Percentiles rank a stretch among this genome's conserved stretches.
phyloP scores from a whole-genome alignment of 306 rosid species.

The Abrus precatorius region DNA sequence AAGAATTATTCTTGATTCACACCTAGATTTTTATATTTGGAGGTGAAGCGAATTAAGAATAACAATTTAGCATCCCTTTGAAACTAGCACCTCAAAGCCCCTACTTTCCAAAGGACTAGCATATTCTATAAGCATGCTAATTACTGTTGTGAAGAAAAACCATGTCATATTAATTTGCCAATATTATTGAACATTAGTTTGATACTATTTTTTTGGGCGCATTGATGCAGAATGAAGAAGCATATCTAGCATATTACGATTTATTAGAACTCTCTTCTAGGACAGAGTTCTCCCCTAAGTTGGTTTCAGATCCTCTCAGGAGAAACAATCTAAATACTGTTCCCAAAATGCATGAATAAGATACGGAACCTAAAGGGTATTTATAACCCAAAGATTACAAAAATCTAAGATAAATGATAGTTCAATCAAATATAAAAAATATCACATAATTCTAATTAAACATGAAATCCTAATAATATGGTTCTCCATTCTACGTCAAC shows the following conservation, averaged over 20 bases:
- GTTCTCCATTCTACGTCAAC: slow-evolving; percentile 21
- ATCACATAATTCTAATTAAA: not conserved
- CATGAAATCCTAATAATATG: not conserved
- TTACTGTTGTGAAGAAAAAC: slow-evolving; percentile 29
- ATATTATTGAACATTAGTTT: slow-evolving; percentile 17
- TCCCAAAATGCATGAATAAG: not conserved
- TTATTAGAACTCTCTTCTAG: not conserved
- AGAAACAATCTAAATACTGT: not conserved
- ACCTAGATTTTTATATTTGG: not conserved
- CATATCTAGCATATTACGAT: not conserved
- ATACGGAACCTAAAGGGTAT: not conserved
- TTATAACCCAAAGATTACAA: slow-evolving; percentile 8
- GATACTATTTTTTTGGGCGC: slow-evolving; percentile 11
- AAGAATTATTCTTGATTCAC: not conserved
- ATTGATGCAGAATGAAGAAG: not conserved
- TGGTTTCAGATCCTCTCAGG: not conserved
- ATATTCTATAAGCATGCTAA: slow-evolving; percentile 20
- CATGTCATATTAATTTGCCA: slow-evolving; percentile 30
- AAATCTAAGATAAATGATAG: not conserved
- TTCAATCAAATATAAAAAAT: not conserved
- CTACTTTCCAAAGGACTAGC: slow-evolving; percentile 6
- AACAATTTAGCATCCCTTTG: slow-evolving; percentile 14
- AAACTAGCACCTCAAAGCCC: slow-evolving; percentile 23
- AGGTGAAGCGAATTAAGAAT: slow-evolving; percentile 26
- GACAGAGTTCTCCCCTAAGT: slow-evolving; percentile 4